phyloP scores from a whole-genome alignment of 306 rosid genomes.

The Luffa acutangula region DNA sequence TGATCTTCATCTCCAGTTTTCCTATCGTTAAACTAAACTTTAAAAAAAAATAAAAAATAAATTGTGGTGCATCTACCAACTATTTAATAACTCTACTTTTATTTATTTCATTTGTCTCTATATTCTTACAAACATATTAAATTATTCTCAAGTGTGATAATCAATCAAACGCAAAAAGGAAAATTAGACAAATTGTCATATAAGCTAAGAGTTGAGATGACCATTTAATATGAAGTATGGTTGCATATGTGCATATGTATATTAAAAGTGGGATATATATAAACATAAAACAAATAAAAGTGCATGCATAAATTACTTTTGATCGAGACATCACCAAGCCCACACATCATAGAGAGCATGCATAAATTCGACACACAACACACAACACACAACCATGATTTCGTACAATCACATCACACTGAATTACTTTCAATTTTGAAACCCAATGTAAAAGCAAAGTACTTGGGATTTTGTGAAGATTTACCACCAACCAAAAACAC shows the following conservation, averaged over 20 bases:
- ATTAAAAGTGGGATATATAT: no score
- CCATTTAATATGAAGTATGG: no score
- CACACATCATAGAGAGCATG: neutral
- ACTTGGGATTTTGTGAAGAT: no score
- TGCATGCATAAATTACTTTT: neutral
- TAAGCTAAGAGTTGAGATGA: neutral
- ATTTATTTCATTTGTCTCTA: neutral
- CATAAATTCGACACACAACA: neutral
- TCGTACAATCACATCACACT: conserved; percentile 11
- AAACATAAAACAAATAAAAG: no score
- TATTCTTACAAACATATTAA: neutral
- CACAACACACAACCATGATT: neutral
- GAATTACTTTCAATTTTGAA: neutral
- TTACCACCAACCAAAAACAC: no score
- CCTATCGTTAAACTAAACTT: no score
- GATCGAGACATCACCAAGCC: neutral
- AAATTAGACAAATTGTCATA: neutral
- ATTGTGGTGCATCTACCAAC: no score
- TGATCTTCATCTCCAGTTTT: no score
- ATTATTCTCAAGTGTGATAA: neutral
- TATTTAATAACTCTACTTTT: no score
- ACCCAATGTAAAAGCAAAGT: neutral
- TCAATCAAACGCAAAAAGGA: neutral
- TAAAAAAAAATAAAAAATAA: no score
- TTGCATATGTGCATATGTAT: no score